Base-by-base conservation (phyloP, 1,284 basidiomycete species). In the Polyporus tsugae region DNA sequence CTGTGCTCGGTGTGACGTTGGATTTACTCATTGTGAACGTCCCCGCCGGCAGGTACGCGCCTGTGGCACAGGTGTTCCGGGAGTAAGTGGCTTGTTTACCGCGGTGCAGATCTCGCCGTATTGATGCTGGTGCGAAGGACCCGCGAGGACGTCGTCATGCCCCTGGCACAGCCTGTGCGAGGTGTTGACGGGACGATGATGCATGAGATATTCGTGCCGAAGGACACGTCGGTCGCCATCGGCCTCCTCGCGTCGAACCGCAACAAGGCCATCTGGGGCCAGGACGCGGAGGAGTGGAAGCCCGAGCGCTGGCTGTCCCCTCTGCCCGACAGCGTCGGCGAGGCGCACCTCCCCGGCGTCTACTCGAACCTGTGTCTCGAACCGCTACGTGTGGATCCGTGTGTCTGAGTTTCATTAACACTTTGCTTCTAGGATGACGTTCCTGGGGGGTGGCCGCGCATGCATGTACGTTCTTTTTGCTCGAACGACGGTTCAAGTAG, bases 211-310 rank as follows among this genome's bases (percentile, higher is more conserved):
- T 64, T 79, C 0, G 75, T 85, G 10, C 71, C 76, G 35, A 85
- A 86, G 72, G 87, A 85, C 5, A 85, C 88, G 62, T 72, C 75
- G 0, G 66, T 89, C 0, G 66, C 82, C n/a, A 78, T 89, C 42
- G 85, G 87, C 0, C 84, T 89, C n/a, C 70, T 82, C 4, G 75
- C 80, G 1, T 72, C 87, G 49, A 89, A 90, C 72, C 73, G 80
- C 9, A 76, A 80, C 52, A 83, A 81, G 69, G 76, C 80, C 1
- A 77, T 89, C 7, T 90, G 88, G 88, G 88, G 89, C 7, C 81
- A 84, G 52, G 88, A 90, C 74, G 83, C 85, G 4, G 69, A 72
- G 25, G 83, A 87, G 65, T 89, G 85, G 80, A 85, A 78, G 84
- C 78, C 78, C 1, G 77, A 79, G 60, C 73, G 78, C 6, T 78